A percentile compares a stretch with the other conserved stretches of the same genome.
phyloP scores from a whole-genome alignment of 192 early-diverging fungal genomes.

The Umbelopsis ramanniana region DNA sequence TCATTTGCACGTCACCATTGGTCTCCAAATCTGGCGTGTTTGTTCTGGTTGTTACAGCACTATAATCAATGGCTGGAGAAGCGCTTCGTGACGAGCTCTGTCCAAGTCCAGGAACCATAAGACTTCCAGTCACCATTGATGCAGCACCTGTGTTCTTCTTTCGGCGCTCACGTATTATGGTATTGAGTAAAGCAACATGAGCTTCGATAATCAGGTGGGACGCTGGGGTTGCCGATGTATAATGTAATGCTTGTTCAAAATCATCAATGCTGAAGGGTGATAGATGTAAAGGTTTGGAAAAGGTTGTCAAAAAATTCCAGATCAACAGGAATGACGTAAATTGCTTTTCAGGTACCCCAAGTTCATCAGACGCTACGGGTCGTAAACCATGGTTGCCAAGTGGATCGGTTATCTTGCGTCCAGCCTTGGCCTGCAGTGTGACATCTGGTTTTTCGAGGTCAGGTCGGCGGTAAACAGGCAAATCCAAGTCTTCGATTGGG shows the following conservation, averaged over 20 bases:
- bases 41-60: constrained; percentile 36
- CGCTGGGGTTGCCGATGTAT: constrained; percentile 35
- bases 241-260: constrained; percentile 67
- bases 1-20: constrained; percentile 1
- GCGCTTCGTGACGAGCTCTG: neutral
- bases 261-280: constrained; percentile 77
- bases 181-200: constrained; percentile 53
- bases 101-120: constrained; percentile 29
- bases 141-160: constrained; percentile 29
- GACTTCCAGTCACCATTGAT: constrained; percentile 6
- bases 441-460: neutral
- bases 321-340: constrained; percentile 60
- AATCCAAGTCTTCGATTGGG: constrained; percentile 85
- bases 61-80: constrained; percentile 12
- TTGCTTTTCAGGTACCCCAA: constrained; percentile 45
- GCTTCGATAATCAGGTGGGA: constrained; percentile 48
- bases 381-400: constrained; percentile 29
- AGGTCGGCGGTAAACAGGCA: constrained; percentile 44
- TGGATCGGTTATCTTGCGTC: constrained; percentile 38
- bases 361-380: constrained; percentile 24
- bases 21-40: constrained; percentile 8
- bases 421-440: constrained; percentile 1
- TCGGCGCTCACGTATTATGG: constrained; percentile 49
- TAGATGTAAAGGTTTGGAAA: constrained; percentile 69
- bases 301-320: constrained; percentile 72